These are phyloP conservation scores for Periconia macrospinosa DNA, from an alignment of 2,329 filamentous ascomycete genomes.

Conservation along the genomic window DNA sequence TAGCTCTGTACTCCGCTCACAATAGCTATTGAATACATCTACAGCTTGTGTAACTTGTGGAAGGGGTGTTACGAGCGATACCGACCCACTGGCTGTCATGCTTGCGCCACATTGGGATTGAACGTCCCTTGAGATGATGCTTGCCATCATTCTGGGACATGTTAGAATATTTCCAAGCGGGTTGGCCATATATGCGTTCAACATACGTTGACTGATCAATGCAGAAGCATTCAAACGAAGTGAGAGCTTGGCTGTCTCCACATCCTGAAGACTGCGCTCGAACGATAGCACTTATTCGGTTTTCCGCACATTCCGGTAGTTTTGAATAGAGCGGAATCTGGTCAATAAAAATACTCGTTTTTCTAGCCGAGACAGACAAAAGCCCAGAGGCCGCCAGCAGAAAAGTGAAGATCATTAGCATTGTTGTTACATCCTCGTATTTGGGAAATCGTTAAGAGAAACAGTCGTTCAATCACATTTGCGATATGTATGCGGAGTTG, in stretches of 20 bases:
- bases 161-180: background rate
- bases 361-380: background rate
- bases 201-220: conserved; percentile 1
- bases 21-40: conserved; percentile 15
- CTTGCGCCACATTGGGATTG: conserved; percentile 1
- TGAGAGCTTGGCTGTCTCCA: conserved; percentile 18
- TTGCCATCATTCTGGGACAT: background rate
- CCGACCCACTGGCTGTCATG: background rate
- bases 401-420: too few relatives aligned
- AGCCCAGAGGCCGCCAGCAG: too few relatives aligned
- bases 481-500: too few relatives aligned
- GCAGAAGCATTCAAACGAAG: conserved; percentile 23
- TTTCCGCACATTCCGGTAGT: conserved; percentile 11
- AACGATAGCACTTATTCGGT: conserved; percentile 19
- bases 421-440: too few relatives aligned
- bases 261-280: conserved; percentile 21
- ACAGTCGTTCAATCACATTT: too few relatives aligned
- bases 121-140: conserved; percentile 10
- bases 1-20: conserved; percentile 12
- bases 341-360: background rate
- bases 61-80: background rate
- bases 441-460: too few relatives aligned
- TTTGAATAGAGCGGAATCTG: background rate
- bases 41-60: conserved; percentile 7
- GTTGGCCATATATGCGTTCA: background rate